phyloP scores from a whole-genome alignment of 805 yeast species.

The Diddensiella transvaalensis region DNA sequence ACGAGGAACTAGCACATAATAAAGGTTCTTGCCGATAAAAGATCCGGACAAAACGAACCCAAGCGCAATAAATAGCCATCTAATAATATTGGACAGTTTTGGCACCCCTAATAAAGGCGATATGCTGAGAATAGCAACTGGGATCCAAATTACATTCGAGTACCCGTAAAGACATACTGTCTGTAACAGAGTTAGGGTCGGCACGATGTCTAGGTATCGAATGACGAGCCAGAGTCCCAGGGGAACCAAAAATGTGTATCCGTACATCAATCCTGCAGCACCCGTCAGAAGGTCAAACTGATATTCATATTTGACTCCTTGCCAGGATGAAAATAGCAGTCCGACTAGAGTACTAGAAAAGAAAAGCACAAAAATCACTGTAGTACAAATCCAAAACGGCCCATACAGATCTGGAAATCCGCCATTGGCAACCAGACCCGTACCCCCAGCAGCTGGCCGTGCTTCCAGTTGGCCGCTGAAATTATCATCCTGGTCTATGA shows the following conservation, averaged over 20 bases:
- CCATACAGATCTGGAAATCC: conserved; percentile 74
- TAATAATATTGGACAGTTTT: conserved; percentile 42
- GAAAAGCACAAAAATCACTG: conserved; percentile 70
- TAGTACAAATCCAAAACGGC: conserved; percentile 85
- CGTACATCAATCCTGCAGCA: conserved; percentile 68
- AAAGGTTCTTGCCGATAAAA: conserved; percentile 44
- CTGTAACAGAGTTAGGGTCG: conserved; percentile 43
- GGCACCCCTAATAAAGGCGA: conserved; percentile 47
- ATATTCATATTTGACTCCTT: conserved; percentile 50
- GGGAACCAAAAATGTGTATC: conserved; percentile 71
- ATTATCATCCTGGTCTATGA: conserved; percentile 27
- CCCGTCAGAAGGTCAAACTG: conserved; percentile 60
- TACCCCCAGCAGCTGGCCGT: conserved; percentile 26
- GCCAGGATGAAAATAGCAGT: conserved; percentile 48
- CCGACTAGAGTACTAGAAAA: conserved; percentile 70
- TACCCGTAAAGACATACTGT: conserved; percentile 79
- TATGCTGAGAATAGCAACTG: conserved; percentile 62
- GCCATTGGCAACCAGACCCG: conserved; percentile 36
- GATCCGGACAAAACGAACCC: conserved; percentile 64
- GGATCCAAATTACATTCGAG: conserved; percentile 81
- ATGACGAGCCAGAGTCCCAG: conserved; percentile 47
- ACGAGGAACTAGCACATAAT: conserved; percentile 36
- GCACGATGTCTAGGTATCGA: conserved; percentile 54
- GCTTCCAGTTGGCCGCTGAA: conserved; percentile 15
- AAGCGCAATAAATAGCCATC: conserved; percentile 58